These are phyloP conservation scores for Agastache rugosa DNA, from an alignment of 257 asterid species.

Conservation along the genomic window DNA sequence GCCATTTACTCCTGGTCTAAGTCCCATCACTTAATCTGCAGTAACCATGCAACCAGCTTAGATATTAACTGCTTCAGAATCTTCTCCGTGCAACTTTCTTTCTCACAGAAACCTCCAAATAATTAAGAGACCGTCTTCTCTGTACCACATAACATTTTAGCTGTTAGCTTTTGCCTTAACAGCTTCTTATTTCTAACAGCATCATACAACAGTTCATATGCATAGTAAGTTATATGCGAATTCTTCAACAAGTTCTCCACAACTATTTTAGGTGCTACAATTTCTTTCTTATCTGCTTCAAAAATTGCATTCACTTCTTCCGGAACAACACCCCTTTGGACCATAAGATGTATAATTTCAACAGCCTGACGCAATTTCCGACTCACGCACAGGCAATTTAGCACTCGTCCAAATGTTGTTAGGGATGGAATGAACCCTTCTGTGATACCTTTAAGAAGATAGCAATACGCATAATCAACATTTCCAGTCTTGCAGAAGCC, in stretches of 20 bases:
- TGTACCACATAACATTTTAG: conserved; percentile 33
- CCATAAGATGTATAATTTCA: conserved; percentile 71
- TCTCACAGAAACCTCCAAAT: conserved; percentile 26
- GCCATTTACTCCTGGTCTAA: conserved; percentile 25
- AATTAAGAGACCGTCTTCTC: conserved; percentile 21
- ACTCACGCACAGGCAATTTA: conserved; percentile 75
- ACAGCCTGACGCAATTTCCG: conserved; percentile 73
- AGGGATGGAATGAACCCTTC: conserved; percentile 67
- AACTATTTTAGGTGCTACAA: conserved; percentile 89
- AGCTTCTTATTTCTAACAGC: conserved; percentile 78
- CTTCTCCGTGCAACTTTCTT: conserved; percentile 20
- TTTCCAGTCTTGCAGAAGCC: conserved; percentile 84
- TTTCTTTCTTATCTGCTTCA: conserved; percentile 70
- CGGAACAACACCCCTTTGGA: conserved; percentile 74
- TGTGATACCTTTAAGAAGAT: conserved; percentile 57
- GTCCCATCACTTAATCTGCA: conserved; percentile 22
- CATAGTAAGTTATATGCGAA: conserved; percentile 66
- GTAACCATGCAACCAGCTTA: conserved; percentile 18
- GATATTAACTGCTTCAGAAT: conserved; percentile 5
- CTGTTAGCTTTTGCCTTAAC: conserved; percentile 47
- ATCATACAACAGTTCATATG: conserved; percentile 76
- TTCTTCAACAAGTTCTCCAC: conserved; percentile 81
- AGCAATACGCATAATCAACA: conserved; percentile 58
- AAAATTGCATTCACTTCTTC: conserved; percentile 70
- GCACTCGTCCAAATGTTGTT: conserved; percentile 72